Evolutionary conservation across 176 grass and related monocot genomes (phyloP).

Genomic region (Chloris gayana): DNA sequence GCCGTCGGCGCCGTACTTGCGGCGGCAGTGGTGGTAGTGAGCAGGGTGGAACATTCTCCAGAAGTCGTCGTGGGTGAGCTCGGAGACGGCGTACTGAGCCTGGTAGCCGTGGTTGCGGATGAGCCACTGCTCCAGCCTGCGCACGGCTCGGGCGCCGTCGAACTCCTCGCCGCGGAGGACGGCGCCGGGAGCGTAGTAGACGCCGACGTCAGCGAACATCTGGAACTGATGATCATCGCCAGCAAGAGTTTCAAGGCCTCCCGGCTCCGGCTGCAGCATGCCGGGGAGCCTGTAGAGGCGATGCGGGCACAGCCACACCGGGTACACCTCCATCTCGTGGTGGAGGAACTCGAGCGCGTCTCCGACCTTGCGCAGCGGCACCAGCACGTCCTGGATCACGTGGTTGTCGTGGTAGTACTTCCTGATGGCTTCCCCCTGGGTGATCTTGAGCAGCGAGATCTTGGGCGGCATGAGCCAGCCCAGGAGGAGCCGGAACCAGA

Average conservation of each 20-base stretch:
- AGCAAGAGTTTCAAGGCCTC: no score
- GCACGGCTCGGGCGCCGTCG: constrained; percentile 60
- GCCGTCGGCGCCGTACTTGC: constrained; percentile 68
- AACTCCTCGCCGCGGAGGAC: constrained; percentile 77
- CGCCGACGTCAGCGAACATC: constrained; percentile 82
- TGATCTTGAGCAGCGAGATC: constrained; percentile 93
- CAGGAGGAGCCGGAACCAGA: constrained; percentile 83
- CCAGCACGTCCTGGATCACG: constrained; percentile 93
- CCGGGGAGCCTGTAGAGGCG: constrained; percentile 87
- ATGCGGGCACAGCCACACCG: constrained; percentile 89
- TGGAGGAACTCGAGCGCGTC: constrained; percentile 86
- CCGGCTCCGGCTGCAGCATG: constrained; percentile 76
- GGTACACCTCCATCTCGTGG: constrained; percentile 92
- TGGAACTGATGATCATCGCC: neutral
- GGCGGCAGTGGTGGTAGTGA: constrained; percentile 83
- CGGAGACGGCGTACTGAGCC: constrained; percentile 86
- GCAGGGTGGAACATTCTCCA: constrained; percentile 90
- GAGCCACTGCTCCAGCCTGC: constrained; percentile 79
- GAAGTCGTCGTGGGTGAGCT: constrained; percentile 92
- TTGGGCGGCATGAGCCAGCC: constrained; percentile 97
- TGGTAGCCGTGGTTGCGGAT: constrained; percentile 94
- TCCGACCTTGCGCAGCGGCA: constrained; percentile 87
- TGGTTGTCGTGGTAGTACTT: constrained; percentile 98
- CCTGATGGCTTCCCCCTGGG: constrained; percentile 81
- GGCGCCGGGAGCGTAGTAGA: constrained; percentile 69